phyloP scores from a whole-genome alignment of 257 asterid species.

The Solanum verrucosum region DNA sequence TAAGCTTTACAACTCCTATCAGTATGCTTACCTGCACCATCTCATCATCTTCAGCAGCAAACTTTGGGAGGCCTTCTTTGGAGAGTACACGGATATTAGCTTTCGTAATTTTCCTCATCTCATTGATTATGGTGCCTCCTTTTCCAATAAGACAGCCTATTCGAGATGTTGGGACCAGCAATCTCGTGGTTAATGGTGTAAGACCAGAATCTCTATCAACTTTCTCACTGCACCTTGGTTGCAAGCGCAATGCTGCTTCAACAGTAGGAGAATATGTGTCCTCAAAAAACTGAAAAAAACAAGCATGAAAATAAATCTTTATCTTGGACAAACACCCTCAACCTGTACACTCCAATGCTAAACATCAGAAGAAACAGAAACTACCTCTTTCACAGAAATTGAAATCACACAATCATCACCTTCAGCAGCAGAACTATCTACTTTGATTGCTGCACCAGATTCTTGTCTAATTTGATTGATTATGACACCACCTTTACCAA shows the following conservation, averaged over 20 bases:
- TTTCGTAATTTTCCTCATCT: constrained; percentile 79
- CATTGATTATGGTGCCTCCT: constrained; percentile 93
- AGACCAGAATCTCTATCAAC: constrained; percentile 90
- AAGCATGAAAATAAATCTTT: background rate
- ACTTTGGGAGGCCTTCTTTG: constrained; percentile 82
- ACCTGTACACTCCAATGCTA: background rate
- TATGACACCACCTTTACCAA: constrained; percentile 82
- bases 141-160: constrained; percentile 96
- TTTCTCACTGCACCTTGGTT: constrained; percentile 96
- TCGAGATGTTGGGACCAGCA: constrained; percentile 81
- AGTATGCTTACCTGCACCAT: constrained; percentile 79
- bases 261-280: constrained; percentile 68
- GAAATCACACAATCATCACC: constrained; percentile 82
- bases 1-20: constrained; percentile 1
- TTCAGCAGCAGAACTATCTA: constrained; percentile 70
- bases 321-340: background rate
- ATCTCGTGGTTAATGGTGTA: constrained; percentile 60
- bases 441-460: constrained; percentile 77
- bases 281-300: constrained; percentile 44
- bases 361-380: background rate
- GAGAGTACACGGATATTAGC: constrained; percentile 86
- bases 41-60: constrained; percentile 92
- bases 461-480: constrained; percentile 94
- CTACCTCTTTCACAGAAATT: constrained; percentile 76
- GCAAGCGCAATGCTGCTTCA: constrained; percentile 86